Conservation (phyloP, 371 early-diverging fungal species). For the Syncephalastrum racemosum region DNA sequence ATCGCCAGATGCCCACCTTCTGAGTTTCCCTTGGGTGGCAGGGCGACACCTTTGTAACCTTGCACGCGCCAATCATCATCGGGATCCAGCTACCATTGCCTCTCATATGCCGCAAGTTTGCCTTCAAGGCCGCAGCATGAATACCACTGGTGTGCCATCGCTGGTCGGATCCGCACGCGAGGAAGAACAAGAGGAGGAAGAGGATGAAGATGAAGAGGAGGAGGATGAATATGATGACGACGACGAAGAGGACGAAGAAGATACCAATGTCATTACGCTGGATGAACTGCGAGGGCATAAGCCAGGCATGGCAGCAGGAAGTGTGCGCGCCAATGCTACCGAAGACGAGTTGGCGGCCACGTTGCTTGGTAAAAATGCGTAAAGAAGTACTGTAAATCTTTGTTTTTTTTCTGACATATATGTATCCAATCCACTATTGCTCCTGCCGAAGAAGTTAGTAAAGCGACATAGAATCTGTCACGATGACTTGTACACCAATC, state of each 20-base stretch:
- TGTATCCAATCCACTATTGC: too few species aligned
- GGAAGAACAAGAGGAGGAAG: background rate
- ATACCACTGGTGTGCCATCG: background rate
- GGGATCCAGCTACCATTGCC: background rate
- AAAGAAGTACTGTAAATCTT: too few species aligned
- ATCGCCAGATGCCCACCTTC: constrained; percentile 24
- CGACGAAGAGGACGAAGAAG: constrained; percentile 1
- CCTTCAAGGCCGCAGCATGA: constrained; percentile 11
- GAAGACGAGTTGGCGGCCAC: too few species aligned
- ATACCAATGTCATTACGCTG: too few species aligned
- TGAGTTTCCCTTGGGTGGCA: constrained; percentile 71
- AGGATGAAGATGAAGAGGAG: constrained; percentile 1
- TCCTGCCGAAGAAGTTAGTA: too few species aligned
- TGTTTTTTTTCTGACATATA: too few species aligned
- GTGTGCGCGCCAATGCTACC: too few species aligned
- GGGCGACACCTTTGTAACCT: constrained; percentile 57
- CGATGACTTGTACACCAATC: too few species aligned
- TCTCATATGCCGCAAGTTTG: constrained; percentile 6
- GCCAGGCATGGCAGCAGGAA: too few species aligned
- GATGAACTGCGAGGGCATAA: too few species aligned
- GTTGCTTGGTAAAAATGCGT: too few species aligned
- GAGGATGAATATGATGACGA: background rate
- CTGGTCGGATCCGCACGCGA: background rate
- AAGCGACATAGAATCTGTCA: too few species aligned
- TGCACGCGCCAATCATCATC: constrained; percentile 29